phyloP scores from a whole-genome alignment of 768 basidiomycete genomes.

The Russula sp. region DNA sequence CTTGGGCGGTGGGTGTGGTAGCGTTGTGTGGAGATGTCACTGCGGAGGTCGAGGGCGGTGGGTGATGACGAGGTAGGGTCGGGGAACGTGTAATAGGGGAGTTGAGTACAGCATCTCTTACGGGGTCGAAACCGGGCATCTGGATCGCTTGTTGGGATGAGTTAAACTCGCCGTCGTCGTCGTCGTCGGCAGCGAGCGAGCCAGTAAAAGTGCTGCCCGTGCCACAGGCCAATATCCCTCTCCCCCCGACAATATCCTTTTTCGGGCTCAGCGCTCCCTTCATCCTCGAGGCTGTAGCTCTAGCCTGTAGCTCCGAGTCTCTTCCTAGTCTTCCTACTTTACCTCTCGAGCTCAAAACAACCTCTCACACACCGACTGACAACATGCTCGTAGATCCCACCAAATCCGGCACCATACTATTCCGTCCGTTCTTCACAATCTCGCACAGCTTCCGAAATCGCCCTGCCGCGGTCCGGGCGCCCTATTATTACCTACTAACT shows the following conservation, averaged over 20 bases:
- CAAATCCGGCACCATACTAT: constrained; percentile 12
- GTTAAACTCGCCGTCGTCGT: constrained; percentile 15
- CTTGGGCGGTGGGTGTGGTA: constrained; percentile 32
- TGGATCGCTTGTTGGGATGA: constrained; percentile 5
- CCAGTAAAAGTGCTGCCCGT: not conserved
- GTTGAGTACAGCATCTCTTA: constrained; percentile 80
- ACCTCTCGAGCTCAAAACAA: not conserved
- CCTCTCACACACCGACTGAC: not conserved
- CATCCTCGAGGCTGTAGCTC: constrained; percentile 3
- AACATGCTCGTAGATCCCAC: constrained; percentile 13
- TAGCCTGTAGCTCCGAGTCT: not conserved
- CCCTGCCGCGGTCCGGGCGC: constrained; percentile 1
- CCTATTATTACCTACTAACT: not conserved
- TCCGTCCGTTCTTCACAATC: constrained; percentile 11
- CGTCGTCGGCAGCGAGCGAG: constrained; percentile 8
- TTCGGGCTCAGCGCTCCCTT: constrained; percentile 20
- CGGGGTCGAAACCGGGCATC: constrained; percentile 80
- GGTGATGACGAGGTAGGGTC: constrained; percentile 32
- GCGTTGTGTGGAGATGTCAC: constrained; percentile 35
- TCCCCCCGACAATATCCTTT: constrained; percentile 11
- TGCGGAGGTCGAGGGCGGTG: constrained; percentile 26
- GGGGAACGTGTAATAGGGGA: constrained; percentile 53
- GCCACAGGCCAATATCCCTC: constrained; percentile 10
- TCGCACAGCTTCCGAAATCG: constrained; percentile 14
- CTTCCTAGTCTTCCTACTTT: not conserved